Evolutionary conservation across 2,329 filamentous ascomycete species (phyloP).

Genomic region (Penicillium sp.): DNA sequence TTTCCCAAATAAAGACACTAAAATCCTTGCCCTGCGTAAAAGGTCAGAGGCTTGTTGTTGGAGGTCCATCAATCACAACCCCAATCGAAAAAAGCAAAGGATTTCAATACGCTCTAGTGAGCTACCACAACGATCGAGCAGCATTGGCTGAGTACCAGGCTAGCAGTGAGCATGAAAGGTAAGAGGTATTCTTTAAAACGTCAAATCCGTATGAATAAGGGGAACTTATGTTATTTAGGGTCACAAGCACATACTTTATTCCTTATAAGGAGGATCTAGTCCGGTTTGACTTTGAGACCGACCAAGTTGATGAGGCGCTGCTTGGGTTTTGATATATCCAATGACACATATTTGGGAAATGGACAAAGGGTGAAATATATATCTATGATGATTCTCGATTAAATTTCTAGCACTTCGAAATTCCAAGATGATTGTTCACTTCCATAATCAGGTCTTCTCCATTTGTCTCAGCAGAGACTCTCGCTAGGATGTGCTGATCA

Average conservation of each 20-base stretch:
- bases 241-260: slow-evolving; percentile 51
- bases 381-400: neutral
- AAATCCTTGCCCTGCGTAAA: slow-evolving; percentile 50
- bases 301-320: slow-evolving; percentile 32
- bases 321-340: slow-evolving; percentile 11
- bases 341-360: neutral
- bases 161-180: slow-evolving; percentile 52
- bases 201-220: neutral
- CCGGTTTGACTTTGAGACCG: slow-evolving; percentile 54
- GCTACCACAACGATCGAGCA: slow-evolving; percentile 47
- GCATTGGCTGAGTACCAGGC: slow-evolving; percentile 53
- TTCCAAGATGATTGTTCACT: slow-evolving; percentile 1
- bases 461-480: neutral
- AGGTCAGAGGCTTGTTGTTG: slow-evolving; percentile 49
- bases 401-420: neutral
- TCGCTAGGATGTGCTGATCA: slow-evolving; percentile 37
- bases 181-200: neutral
- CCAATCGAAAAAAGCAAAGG: slow-evolving; percentile 54
- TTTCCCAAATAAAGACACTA: slow-evolving; percentile 49
- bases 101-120: slow-evolving; percentile 51
- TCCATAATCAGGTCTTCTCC: neutral
- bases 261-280: slow-evolving; percentile 54
- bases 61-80: slow-evolving; percentile 52
- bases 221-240: slow-evolving; percentile 31
- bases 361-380: neutral